Base-by-base conservation (phyloP, 1,139 yeast genomes). In the Sugiyamaella pinicola region DNA sequence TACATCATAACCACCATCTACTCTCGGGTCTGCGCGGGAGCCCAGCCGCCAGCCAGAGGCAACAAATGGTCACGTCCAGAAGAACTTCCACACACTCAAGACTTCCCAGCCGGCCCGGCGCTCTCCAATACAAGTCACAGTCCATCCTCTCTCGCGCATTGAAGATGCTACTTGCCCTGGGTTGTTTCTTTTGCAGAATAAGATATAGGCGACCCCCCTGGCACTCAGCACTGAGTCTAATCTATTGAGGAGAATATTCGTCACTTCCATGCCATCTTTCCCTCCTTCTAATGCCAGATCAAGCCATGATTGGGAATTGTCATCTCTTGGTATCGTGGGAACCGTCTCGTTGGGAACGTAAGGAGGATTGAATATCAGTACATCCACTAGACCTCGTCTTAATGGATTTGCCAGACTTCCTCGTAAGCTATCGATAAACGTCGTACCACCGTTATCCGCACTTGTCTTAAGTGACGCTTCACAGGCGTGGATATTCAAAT, bases 71-170 rank as follows among this genome's bases (percentile, higher is more conserved):
- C 41, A 37, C 28, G 8, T 22, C 19, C 31, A 18, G 18, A 26
- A 28, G 45, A 73, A 71, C 39, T 68, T 57, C 60, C 66, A 67
- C 12, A 93, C 85, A 56, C 88, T 80, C 35, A 93, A 73, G n/a
- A 87, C 93, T 69, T 93, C 99, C 96, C 97, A 89, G 0, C 98
- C 98, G 0, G 97, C 96, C 63, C 87, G 87, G 52, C 96, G 75
- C 50, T 77, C 74, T 7, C 82, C 76, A 1, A 87, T 73, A 19
- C 70, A 60, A 4, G 74, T 73, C 0, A 79, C 82, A 0, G 53
- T 53, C 95, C 95, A 88, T 0, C 84, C 84, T 12, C 64, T 61
- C 1, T 54, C 45, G 24, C 62, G 55, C 85, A 89, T 84, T 5
- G 49, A 45, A 10, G 65, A 60, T 0, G 78, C 77, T 1, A 90